Base-by-base conservation (phyloP, 306 rosid species). In the Dalbergia oliveri region DNA sequence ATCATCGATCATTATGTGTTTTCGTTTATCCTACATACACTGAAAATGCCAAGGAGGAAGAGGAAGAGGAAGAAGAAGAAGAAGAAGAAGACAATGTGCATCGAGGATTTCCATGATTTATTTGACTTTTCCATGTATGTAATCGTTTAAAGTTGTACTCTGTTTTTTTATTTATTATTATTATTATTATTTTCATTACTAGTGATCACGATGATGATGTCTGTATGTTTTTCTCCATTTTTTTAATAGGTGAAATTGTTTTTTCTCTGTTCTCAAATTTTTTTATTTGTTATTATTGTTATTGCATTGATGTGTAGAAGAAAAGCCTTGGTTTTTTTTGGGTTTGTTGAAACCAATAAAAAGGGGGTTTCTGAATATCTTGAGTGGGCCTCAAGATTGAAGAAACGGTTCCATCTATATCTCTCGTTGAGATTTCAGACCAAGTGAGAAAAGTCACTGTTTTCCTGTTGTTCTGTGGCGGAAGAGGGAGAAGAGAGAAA, bases 1-100 rank as follows among this genome's bases (percentile, higher is more conserved):
- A 45, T 85, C 87, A 82, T 76, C 58, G 72, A 80, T 73, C 87
- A 66, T 70, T 84, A 75, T 35, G 45, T 73, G 45, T 54, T 78
- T 76, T 82, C 23, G 14, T 62, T 1, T 74, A 49, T 49, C 41
- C 33, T 68, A 15, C 8, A 26, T 37, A 6, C 60, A 15, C 62
- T 64, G 57, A 74, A 78, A 26, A 65, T 72, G 81, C 67, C 74
- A 21, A 74, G 75, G 56, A 69, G 77, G n/a, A n/a, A n/a, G n/a
- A n/a, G n/a, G n/a, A 44, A 37, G 75, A 74, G n/a, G 75, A 73
- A 45, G 50, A 45, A 3, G 50, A 19, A 73, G 77, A 63, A 69
- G 76, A 50, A 21, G 76, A 50, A 21, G 75, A 67, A 50, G 75
- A 73, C 67, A 67, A 4, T 77, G 77, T 77, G 31, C 1, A 5